phyloP scores from a whole-genome alignment of 257 asterid species.

The Catharanthus roseus region DNA sequence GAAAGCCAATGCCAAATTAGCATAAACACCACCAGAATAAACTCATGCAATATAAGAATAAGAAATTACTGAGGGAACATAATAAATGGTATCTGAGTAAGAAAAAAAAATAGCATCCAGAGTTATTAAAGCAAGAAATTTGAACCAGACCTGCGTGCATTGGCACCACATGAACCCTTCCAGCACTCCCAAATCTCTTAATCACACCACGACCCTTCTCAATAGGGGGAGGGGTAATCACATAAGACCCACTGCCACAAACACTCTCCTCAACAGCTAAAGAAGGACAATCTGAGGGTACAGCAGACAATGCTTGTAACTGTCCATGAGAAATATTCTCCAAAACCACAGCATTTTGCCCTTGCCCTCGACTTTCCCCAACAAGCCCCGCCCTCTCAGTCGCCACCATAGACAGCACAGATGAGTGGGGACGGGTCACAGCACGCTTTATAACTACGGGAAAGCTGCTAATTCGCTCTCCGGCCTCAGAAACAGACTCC shows the following conservation, averaged over 20 bases:
- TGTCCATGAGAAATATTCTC: slow-evolving; percentile 94
- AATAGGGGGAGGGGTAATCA: slow-evolving; percentile 70
- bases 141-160: slow-evolving; percentile 68
- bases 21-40: not conserved
- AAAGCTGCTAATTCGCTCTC: slow-evolving; percentile 52
- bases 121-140: not conserved
- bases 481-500: slow-evolving; percentile 53
- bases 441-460: slow-evolving; percentile 65
- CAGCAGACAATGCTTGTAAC: slow-evolving; percentile 70
- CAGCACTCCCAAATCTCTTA: slow-evolving; percentile 74
- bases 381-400: slow-evolving; percentile 54
- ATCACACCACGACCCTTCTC: slow-evolving; percentile 67
- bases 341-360: slow-evolving; percentile 44
- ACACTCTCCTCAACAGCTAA: slow-evolving; percentile 44
- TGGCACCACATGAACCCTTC: slow-evolving; percentile 75
- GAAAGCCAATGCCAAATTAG: not conserved
- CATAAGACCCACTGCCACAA: slow-evolving; percentile 56
- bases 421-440: slow-evolving; percentile 74
- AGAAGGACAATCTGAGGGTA: slow-evolving; percentile 58
- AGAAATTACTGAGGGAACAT: not conserved
- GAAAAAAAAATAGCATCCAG: not conserved
- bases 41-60: not conserved
- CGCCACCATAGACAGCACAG: slow-evolving; percentile 51
- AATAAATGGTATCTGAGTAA: not conserved
- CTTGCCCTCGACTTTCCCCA: slow-evolving; percentile 55